Conservation (phyloP, 306 rosid genomes). For the Trichosanthes cucumerina region DNA sequence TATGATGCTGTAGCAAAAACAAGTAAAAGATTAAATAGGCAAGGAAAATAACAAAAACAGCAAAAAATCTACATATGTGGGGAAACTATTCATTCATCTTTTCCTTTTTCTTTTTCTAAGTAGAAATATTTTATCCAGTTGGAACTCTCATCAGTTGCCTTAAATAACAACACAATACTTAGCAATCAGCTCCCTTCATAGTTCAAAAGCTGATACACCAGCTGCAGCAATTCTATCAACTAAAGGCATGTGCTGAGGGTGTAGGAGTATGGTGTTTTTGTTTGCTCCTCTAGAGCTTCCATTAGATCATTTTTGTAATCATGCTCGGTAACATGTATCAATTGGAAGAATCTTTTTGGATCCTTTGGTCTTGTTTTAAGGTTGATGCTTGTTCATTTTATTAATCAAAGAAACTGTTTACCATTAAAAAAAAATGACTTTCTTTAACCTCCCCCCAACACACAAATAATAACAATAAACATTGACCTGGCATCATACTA, state of each 20-base stretch:
- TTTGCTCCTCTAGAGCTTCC: neutral
- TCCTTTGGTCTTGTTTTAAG: neutral
- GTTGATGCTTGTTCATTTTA: too few species aligned
- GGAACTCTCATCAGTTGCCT: neutral
- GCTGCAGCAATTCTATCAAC: neutral
- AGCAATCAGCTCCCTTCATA: neutral
- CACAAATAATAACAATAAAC: neutral
- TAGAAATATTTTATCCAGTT: neutral
- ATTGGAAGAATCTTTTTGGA: neutral
- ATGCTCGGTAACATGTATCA: neutral
- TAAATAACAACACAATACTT: neutral
- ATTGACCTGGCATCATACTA: neutral
- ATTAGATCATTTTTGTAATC: neutral
- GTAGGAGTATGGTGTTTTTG: neutral
- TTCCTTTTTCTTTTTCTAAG: neutral
- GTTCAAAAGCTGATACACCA: neutral
- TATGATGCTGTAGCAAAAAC: slow-evolving; percentile 68
- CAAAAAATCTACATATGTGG: slow-evolving; percentile 38
- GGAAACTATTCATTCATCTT: neutral
- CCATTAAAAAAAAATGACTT: too few species aligned
- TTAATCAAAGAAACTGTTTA: too few species aligned
- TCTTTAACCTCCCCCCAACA: neutral
- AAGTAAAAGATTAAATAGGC: slow-evolving; percentile 43
- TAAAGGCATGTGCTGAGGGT: neutral
- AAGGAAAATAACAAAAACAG: slow-evolving; percentile 55